Evolutionary conservation across 179 eudicot species (phyloP).

Genomic region (Actinidia arguta): DNA sequence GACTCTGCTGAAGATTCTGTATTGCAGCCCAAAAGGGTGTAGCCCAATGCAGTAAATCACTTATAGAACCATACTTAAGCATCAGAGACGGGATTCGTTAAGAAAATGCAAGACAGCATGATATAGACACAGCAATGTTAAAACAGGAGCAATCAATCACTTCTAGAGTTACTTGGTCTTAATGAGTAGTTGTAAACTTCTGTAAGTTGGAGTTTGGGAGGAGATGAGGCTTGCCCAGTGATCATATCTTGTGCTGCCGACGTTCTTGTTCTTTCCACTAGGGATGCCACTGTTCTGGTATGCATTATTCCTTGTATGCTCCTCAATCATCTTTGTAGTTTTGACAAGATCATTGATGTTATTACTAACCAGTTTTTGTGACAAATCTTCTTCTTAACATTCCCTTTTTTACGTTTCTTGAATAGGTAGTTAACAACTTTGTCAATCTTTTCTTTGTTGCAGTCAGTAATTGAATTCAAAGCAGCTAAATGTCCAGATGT

Average conservation of each 20-base stretch:
- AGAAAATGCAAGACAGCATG: no score
- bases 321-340: neutral
- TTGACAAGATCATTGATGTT: neutral
- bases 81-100: no score
- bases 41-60: no score
- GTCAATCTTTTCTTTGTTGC: neutral
- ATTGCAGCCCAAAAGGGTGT: no score
- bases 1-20: no score
- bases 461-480: neutral
- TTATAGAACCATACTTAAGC: no score
- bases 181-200: no score
- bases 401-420: neutral
- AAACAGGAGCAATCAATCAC: no score
- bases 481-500: neutral
- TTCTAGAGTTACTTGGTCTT: no score
- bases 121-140: no score
- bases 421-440: neutral
- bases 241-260: constrained; percentile 24
- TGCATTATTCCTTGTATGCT: neutral
- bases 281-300: constrained; percentile 24
- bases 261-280: constrained; percentile 27
- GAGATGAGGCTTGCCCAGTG: no score
- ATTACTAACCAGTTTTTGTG: neutral
- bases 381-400: neutral
- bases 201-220: no score